Base-by-base conservation (phyloP, 73 alveolate species). In the Breviolum minutum region DNA sequence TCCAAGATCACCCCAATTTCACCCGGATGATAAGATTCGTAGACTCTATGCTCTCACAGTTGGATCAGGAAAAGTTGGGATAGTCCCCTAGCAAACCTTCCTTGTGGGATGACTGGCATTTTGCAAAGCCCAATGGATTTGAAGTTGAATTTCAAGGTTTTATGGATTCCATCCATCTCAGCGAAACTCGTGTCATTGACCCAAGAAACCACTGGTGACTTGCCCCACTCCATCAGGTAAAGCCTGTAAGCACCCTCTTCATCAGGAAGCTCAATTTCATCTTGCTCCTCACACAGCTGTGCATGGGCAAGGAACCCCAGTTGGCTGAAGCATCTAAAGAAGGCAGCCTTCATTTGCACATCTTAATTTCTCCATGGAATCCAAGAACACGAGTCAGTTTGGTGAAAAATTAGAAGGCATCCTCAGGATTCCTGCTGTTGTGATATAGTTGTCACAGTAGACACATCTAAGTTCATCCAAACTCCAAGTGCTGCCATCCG, bases 181-280 rank as follows among this genome's bases (percentile, higher is more conserved):
- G 5, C 54, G 3, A 40, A 40, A 3, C 24, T 1, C 4, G 77
- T 22, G 1, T 68, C 77, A 17, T 68, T 22, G 77, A 68, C 6
- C 92, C 92, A 83, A 83, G 92, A 60, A 13, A 83, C 96, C 32
- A 90, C 97, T 20, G 97, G 97, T 4, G 97, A 71, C 97, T 90
- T 90, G 63, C 77, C 88, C 24, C 22, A 90, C 88, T 90, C 97
- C 97, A 90, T 90, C 32, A 90, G 14, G 97, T 63, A 90, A 22
- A 90, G 85, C 61, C 97, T 66, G 64, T 54, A 90, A 48, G 97
- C 97, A 20, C 87, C 87, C 74, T 90, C 97, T 24, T 90, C 97
- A 60, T 90, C 97, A 10, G 97, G 88, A 29, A 61, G 62, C 60
- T 83, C 92, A 14, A 22, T 11, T 54, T 60, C 92, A 20, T 11